Evolutionary conservation across 176 grass and related monocot genomes (phyloP).

Genomic region (Carex cristatella): DNA sequence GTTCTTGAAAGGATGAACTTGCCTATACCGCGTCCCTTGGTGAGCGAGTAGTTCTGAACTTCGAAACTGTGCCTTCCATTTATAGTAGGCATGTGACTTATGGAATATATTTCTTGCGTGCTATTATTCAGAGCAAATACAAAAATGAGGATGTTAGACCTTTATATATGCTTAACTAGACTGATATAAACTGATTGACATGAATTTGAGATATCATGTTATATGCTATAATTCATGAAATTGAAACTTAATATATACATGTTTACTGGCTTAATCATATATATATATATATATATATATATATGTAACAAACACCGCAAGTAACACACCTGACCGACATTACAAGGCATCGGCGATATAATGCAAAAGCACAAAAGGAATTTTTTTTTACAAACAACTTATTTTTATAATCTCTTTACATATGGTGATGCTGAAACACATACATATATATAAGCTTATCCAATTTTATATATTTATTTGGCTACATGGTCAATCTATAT

Average conservation of each 20-base stretch:
- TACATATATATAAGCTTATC: too few species aligned
- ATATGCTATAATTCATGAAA: not conserved
- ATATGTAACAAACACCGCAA: not conserved
- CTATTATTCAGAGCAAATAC: not conserved
- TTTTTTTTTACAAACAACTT: too few species aligned
- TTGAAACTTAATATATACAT: not conserved
- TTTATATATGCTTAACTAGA: not conserved
- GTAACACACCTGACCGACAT: not conserved
- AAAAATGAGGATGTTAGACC: not conserved
- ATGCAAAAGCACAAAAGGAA: not conserved
- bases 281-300: too few species aligned
- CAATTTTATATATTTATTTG: too few species aligned
- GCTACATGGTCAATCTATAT: too few species aligned
- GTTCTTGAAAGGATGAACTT: not conserved
- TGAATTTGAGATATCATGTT: not conserved
- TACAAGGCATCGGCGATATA: not conserved
- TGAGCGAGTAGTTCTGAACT: not conserved
- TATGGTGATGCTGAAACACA: too few species aligned
- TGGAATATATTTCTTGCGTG: not conserved
- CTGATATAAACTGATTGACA: not conserved
- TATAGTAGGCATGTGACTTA: not conserved
- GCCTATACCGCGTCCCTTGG: not conserved
- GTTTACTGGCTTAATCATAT: not conserved
- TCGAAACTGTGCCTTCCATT: not conserved
- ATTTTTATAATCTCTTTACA: too few species aligned